Percentiles rank a stretch among this genome's conserved stretches.
These are phyloP conservation scores for Brassica hybrid DNA, from an alignment of 441 rosid species.

Conservation along the genomic window DNA sequence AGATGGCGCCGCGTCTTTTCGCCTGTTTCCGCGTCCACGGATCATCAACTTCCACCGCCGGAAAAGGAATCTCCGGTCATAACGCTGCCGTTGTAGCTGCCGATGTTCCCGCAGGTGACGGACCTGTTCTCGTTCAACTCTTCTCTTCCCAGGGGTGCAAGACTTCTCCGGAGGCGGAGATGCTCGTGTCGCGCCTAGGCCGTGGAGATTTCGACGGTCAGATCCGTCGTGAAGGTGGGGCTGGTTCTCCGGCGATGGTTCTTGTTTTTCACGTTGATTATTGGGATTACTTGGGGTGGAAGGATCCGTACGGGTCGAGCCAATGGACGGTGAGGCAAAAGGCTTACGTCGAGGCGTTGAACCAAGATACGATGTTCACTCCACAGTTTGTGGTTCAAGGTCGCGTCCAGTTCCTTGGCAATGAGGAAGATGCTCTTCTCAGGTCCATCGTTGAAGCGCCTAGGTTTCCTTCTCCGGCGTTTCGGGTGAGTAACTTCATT, in stretches of 20 bases:
- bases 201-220: constrained; percentile 72
- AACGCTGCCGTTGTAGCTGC: constrained; percentile 20
- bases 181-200: constrained; percentile 76
- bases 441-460: constrained; percentile 60
- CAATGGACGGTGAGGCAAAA: constrained; percentile 86
- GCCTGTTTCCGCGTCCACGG: constrained; percentile 62
- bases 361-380: constrained; percentile 83
- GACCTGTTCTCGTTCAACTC: constrained; percentile 74
- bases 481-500: constrained; percentile 51
- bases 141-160: constrained; percentile 89
- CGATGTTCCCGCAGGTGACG: constrained; percentile 46
- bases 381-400: constrained; percentile 86
- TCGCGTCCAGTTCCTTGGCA: constrained; percentile 63
- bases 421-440: constrained; percentile 66
- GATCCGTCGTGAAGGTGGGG: constrained; percentile 31
- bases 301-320: constrained; percentile 81
- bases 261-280: constrained; percentile 84
- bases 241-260: constrained; percentile 58
- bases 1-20: constrained; percentile 75
- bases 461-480: constrained; percentile 66
- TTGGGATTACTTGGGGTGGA: constrained; percentile 95
- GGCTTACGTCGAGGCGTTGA: constrained; percentile 78
- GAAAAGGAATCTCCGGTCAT: constrained; percentile 31
- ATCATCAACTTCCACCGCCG: constrained; percentile 36
- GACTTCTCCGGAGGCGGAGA: constrained; percentile 85